Evolutionary conservation across 176 grass and related monocot species (phyloP).

Genomic region (Dactylis glomerata): DNA sequence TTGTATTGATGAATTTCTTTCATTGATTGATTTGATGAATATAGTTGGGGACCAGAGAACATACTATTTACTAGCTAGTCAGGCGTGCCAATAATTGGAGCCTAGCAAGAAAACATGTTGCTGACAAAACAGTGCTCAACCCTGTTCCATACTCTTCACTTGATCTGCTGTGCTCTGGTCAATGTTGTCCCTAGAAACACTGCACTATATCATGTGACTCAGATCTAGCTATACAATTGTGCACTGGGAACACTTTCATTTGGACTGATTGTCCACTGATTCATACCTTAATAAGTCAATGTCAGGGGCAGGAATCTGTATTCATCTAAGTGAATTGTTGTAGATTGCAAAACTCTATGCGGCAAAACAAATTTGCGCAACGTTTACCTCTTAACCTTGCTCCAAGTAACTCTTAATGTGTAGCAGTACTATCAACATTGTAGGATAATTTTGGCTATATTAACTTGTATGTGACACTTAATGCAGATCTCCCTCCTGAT

Average conservation of each 20-base stretch:
- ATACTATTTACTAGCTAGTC: neutral
- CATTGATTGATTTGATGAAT: too few species aligned
- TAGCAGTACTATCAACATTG: neutral
- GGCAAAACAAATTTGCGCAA: neutral
- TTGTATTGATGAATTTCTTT: neutral
- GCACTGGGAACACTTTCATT: constrained; percentile 1
- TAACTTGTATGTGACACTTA: neutral
- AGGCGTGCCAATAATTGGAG: constrained; percentile 4
- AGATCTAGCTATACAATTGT: constrained; percentile 7
- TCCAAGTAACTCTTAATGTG: neutral
- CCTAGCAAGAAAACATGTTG: constrained; percentile 19
- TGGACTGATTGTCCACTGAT: neutral
- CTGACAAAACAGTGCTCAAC: constrained; percentile 10
- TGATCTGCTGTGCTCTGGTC: neutral
- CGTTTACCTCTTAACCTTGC: neutral
- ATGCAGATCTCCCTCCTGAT: constrained; percentile 73
- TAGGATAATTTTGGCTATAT: constrained; percentile 12
- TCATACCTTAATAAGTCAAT: constrained; percentile 2
- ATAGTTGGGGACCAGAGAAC: neutral
- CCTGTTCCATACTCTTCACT: neutral
- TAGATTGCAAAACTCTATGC: neutral
- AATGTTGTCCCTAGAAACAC: constrained; percentile 26
- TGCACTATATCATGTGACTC: constrained; percentile 11
- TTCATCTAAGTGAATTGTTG: neutral
- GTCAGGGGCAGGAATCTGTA: constrained; percentile 5